Evolutionary conservation across 331 rosid species (phyloP), one percentile per base, ranked within the genome.

Genomic region (Cydonia oblonga): DNA sequence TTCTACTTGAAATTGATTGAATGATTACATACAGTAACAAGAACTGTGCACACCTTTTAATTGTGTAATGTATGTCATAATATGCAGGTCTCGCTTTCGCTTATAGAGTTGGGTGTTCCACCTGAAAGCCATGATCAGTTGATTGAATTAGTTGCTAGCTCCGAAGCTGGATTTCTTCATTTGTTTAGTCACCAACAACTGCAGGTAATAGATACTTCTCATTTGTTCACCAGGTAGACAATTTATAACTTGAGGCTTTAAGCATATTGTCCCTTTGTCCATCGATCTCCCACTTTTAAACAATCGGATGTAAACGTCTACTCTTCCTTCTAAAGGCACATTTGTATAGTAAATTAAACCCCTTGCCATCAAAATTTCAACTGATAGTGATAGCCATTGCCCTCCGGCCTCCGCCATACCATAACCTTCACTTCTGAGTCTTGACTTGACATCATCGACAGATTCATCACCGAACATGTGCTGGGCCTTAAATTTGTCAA

Each of bases 141-240:
- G 82, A 76, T 89, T 75, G 96, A 91, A 74, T 79, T 91, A 64
- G 96, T 91, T 38, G 93, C 89, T 71, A 80, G 87, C 83, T 76
- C 86, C 42, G 92, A 87, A 76, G 84, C 90, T 54, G 82, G 86
- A 44, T 77, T 89, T 67, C 81, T 89, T 75, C 87, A 86, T 75
- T 82, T 95, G 90, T 95, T 95, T 84, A 95, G 99, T 78, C 89
- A 89, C 81, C 99, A 91, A 71, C 99, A 95, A 64, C 81, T 95
- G 76, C 96, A 91, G 92, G 97, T 83, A 75, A 71, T 75, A 42
- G 57, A 19, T 38, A 57, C 9, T 62, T 70, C 25, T 68, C 61
- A 53, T 73, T 67, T 59, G 14, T 74, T 38, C 75, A 69, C 59
- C 64, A 20, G 57, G 76, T 24, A 74, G 33, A 51, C 60, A 63